Percentiles rank a stretch among this genome's conserved stretches.
These are phyloP conservation scores for Colletotrichum sp. DNA, from an alignment of 2,329 filamentous ascomycete species.

Conservation along the genomic window DNA sequence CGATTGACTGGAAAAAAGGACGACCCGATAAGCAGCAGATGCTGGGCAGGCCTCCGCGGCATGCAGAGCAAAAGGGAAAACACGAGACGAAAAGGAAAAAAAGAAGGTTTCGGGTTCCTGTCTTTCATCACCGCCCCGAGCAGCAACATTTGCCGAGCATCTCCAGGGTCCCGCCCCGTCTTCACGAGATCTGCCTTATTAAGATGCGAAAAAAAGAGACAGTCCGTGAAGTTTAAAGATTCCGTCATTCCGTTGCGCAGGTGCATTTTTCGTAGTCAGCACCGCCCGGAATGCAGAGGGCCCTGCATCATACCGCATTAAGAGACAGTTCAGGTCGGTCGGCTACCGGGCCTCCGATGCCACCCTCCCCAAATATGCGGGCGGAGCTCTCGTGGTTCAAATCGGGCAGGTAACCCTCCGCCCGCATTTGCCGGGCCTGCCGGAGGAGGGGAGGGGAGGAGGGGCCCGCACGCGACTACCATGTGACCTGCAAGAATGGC, in stretches of 20 bases:
- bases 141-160: neutral
- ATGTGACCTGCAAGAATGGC: neutral
- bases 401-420: neutral
- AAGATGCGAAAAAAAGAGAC: neutral
- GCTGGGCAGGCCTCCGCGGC: neutral
- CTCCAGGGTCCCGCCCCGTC: neutral
- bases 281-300: neutral
- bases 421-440: neutral
- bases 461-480: neutral
- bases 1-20: neutral
- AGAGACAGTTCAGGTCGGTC: neutral
- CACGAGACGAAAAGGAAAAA: neutral
- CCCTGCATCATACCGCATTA: neutral
- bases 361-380: neutral
- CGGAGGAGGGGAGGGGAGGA: neutral
- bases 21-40: neutral
- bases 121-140: neutral
- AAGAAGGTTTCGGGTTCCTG: neutral
- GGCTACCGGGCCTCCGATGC: neutral
- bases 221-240: neutral
- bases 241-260: neutral
- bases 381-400: neutral
- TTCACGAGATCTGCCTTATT: neutral
- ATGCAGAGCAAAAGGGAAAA: neutral
- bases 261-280: neutral